Percentiles rank a stretch among this genome's conserved stretches.
These are phyloP conservation scores for Amylostereum areolatum DNA, from an alignment of 1,284 basidiomycete species.

Conservation along the genomic window DNA sequence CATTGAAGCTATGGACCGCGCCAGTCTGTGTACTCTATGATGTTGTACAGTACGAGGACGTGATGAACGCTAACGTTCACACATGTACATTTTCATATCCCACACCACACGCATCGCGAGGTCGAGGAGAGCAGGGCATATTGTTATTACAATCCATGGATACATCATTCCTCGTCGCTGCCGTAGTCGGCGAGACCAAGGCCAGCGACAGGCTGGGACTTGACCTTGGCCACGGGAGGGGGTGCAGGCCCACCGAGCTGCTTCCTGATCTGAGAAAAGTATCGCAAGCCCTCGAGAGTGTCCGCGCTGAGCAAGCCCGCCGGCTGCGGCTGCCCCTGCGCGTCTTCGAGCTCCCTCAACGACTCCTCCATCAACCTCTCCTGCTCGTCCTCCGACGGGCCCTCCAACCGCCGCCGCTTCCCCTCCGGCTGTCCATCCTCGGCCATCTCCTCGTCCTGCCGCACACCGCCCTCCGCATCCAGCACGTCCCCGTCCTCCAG, in stretches of 20 bases:
- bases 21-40: too few species aligned
- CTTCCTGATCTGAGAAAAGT: slow-evolving; percentile 77
- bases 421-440: slow-evolving; percentile 20
- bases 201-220: slow-evolving; percentile 30
- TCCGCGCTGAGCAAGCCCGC: slow-evolving; percentile 69
- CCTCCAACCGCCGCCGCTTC: slow-evolving; percentile 34
- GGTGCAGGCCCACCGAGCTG: slow-evolving; percentile 35
- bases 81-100: too few species aligned
- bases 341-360: slow-evolving; percentile 8
- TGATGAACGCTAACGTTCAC: too few species aligned
- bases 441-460: slow-evolving; percentile 16
- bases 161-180: slow-evolving; percentile 65
- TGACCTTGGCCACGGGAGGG: slow-evolving; percentile 19
- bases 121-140: background rate
- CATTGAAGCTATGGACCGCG: too few species aligned
- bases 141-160: slow-evolving; percentile 8
- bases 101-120: background rate
- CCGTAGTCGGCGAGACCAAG: slow-evolving; percentile 68
- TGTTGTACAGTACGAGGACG: too few species aligned
- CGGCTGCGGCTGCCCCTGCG: slow-evolving; percentile 21
- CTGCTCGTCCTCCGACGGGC: slow-evolving; percentile 12
- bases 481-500: slow-evolving; percentile 74
- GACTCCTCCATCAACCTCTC: slow-evolving; percentile 1
- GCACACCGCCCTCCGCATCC: slow-evolving; percentile 35
- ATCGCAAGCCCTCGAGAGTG: slow-evolving; percentile 80